Evolutionary conservation across 2,329 filamentous ascomycete species (phyloP).

Genomic region (Neophaeococcomyces mojaviensis): DNA sequence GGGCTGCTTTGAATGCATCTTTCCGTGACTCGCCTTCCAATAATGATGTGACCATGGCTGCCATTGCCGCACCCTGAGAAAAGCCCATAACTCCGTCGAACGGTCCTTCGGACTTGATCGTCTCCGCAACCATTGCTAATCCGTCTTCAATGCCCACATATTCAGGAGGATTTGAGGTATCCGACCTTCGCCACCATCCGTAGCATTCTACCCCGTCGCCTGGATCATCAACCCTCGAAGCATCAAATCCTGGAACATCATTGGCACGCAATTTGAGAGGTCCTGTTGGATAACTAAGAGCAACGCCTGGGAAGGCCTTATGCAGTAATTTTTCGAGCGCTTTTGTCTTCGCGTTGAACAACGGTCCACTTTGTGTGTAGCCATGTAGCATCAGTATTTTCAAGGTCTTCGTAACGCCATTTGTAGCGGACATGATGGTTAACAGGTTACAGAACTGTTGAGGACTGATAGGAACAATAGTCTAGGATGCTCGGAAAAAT

Average conservation of each 20-base stretch:
- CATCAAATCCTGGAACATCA: conserved; percentile 63
- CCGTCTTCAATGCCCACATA: conserved; percentile 67
- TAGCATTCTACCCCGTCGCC: conserved; percentile 59
- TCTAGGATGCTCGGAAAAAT: too few relatives aligned
- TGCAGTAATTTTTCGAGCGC: conserved; percentile 72
- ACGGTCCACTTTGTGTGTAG: conserved; percentile 79
- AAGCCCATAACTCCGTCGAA: conserved; percentile 77
- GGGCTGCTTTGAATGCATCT: conserved; percentile 29
- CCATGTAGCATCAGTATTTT: conserved; percentile 77
- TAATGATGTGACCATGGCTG: conserved; percentile 64
- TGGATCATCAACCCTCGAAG: conserved; percentile 37
- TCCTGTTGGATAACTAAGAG: conserved; percentile 61
- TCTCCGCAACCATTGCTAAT: conserved; percentile 53
- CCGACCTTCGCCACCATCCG: conserved; percentile 70
- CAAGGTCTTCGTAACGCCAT: conserved; percentile 26
- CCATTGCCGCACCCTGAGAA: conserved; percentile 67
- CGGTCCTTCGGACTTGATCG: conserved; percentile 56
- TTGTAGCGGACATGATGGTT: conserved; percentile 15
- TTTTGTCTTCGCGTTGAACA: conserved; percentile 83
- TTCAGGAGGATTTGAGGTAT: conserved; percentile 52
- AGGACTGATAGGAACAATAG: too few relatives aligned
- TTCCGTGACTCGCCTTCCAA: conserved; percentile 51
- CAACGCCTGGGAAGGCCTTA: conserved; percentile 61
- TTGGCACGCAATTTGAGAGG: conserved; percentile 55
- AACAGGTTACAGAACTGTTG: too few relatives aligned